A percentile compares a stretch with the other conserved stretches of the same genome.
These are phyloP conservation scores for Mycena filopes DNA, from an alignment of 768 basidiomycete genomes.

Conservation along the genomic window DNA sequence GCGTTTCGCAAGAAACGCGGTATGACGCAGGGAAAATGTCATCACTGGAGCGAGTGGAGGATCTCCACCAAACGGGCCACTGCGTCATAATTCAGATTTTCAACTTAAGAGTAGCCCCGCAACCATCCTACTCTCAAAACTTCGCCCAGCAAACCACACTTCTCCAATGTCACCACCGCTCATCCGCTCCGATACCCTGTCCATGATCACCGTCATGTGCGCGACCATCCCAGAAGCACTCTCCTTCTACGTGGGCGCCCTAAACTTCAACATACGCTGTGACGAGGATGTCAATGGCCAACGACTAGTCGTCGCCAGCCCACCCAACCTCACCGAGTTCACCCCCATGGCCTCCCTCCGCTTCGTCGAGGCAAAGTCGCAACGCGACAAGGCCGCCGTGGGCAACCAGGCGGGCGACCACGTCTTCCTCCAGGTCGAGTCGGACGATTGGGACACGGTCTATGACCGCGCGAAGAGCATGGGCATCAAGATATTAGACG, in stretches of 20 bases:
- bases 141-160: too few relatives aligned
- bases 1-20: too few relatives aligned
- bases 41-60: too few relatives aligned
- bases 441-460: constrained; percentile 24
- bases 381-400: constrained; percentile 15
- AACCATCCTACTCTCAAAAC: too few relatives aligned
- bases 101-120: too few relatives aligned
- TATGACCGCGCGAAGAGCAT: constrained; percentile 13
- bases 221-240: constrained; percentile 16
- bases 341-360: constrained; percentile 18
- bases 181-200: constrained; percentile 22
- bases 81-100: too few relatives aligned
- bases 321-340: constrained; percentile 25
- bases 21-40: too few relatives aligned
- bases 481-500: constrained; percentile 18
- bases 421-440: constrained; percentile 20
- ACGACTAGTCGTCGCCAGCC: constrained; percentile 21
- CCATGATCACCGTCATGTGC: constrained; percentile 24
- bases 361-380: constrained; percentile 13
- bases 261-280: constrained; percentile 19
- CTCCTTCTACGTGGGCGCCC: constrained; percentile 23
- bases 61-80: too few relatives aligned
- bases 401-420: constrained; percentile 25
- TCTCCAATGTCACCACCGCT: neutral
- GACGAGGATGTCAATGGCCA: constrained; percentile 18